phyloP scores from a whole-genome alignment of 2,329 filamentous ascomycete species.

The Biscogniauxia sp. region DNA sequence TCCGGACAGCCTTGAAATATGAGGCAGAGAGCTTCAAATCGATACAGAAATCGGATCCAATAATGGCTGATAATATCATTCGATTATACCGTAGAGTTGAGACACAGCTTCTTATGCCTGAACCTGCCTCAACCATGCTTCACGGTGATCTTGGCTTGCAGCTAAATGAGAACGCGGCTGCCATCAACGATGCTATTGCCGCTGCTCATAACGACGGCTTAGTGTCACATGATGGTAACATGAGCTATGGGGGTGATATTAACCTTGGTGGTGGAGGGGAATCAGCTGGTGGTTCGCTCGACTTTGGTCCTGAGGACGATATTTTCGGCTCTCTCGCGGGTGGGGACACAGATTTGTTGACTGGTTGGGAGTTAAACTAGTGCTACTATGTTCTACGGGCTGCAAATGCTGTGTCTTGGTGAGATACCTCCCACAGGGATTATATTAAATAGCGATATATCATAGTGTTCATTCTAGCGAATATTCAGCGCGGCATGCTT shows the following conservation, averaged over 20 bases:
- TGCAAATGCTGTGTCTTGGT: neutral
- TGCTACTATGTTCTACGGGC: neutral
- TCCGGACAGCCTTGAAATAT: conserved; percentile 58
- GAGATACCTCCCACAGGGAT: neutral
- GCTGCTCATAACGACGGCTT: conserved; percentile 39
- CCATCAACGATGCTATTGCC: conserved; percentile 42
- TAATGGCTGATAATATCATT: conserved; percentile 59
- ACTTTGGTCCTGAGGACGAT: conserved; percentile 41
- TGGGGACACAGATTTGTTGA: conserved; percentile 27
- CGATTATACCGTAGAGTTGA: conserved; percentile 64
- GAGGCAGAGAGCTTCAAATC: conserved; percentile 57
- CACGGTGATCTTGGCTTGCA: conserved; percentile 42
- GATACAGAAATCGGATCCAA: conserved; percentile 54
- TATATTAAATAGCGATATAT: neutral
- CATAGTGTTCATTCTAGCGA: neutral
- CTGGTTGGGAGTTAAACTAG: conserved; percentile 30
- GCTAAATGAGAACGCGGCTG: conserved; percentile 37
- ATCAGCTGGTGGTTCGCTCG: conserved; percentile 35
- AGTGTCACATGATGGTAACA: conserved; percentile 37
- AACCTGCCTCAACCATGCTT: conserved; percentile 39
- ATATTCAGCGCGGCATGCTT: neutral
- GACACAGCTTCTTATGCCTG: conserved; percentile 53
- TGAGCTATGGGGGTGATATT: conserved; percentile 29
- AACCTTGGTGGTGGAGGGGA: conserved; percentile 31
- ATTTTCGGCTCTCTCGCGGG: conserved; percentile 39